Conservation (phyloP, 75 land plant genomes). For the Sequoia sempervirens region DNA sequence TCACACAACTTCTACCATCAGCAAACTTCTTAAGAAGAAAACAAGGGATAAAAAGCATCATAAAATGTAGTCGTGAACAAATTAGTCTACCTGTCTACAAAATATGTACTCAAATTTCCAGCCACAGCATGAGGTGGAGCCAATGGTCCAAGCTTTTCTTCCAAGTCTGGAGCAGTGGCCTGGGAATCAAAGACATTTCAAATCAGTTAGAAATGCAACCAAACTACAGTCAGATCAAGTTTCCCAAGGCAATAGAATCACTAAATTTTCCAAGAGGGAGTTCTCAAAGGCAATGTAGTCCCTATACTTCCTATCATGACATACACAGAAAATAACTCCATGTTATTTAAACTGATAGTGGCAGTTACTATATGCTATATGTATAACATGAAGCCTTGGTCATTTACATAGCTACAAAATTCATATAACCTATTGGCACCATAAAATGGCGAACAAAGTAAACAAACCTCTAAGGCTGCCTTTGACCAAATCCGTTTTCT, state of each 20-base stretch:
- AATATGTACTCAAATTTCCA: conserved; percentile 66
- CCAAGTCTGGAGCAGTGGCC: conserved; percentile 90
- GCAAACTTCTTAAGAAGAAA: neutral
- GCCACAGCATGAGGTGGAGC: conserved; percentile 88
- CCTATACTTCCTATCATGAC: neutral
- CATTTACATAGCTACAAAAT: neutral
- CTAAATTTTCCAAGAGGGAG: neutral
- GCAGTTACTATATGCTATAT: neutral
- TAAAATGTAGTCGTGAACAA: neutral
- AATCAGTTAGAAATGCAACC: conserved; percentile 1
- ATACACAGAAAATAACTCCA: neutral
- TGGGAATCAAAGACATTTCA: conserved; percentile 13
- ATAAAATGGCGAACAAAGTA: neutral
- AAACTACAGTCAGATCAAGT: neutral
- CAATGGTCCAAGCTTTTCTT: conserved; percentile 80
- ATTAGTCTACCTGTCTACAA: conserved; percentile 60
- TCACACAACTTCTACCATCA: neutral
- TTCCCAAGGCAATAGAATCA: neutral
- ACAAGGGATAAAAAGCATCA: neutral
- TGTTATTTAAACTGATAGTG: neutral
- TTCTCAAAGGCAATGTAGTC: neutral
- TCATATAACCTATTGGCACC: neutral
- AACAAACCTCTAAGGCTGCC: conserved; percentile 61
- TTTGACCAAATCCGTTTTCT: conserved; percentile 69
- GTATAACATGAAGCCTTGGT: neutral